phyloP scores from a whole-genome alignment of 371 early-diverging fungal genomes.

The Fennellomyces sp. region DNA sequence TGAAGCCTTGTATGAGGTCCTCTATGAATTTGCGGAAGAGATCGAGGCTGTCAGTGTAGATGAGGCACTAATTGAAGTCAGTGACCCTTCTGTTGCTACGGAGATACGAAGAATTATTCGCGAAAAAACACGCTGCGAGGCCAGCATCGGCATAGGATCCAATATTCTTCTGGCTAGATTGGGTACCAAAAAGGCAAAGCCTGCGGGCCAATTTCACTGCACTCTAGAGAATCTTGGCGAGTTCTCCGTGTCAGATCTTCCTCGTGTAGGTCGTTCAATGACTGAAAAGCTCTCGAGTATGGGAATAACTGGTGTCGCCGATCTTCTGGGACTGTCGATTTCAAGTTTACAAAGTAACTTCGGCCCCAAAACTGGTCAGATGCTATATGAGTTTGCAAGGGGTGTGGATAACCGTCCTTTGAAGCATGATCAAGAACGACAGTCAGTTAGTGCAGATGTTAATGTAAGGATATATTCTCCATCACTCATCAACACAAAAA shows the following conservation, averaged over 20 bases:
- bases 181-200: slow-evolving; percentile 84
- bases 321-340: slow-evolving; percentile 48
- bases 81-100: slow-evolving; percentile 25
- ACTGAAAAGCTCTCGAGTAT: slow-evolving; percentile 39
- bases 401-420: slow-evolving; percentile 81
- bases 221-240: slow-evolving; percentile 29
- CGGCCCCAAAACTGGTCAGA: slow-evolving; percentile 74
- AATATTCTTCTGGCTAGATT: slow-evolving; percentile 79
- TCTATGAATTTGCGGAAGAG: slow-evolving; percentile 66
- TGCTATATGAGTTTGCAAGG: slow-evolving; percentile 63
- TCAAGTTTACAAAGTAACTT: slow-evolving; percentile 58
- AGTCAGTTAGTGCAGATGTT: slow-evolving; percentile 79
- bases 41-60: slow-evolving; percentile 84
- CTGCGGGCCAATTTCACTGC: slow-evolving; percentile 66
- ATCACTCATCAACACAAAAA: too few species aligned
- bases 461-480: slow-evolving; percentile 31
- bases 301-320: slow-evolving; percentile 52
- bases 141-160: slow-evolving; percentile 76
- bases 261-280: slow-evolving; percentile 52
- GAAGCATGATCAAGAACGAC: slow-evolving; percentile 63
- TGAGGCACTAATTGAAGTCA: slow-evolving; percentile 79
- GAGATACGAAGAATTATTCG: slow-evolving; percentile 43
- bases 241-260: slow-evolving; percentile 46
- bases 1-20: slow-evolving; percentile 68
- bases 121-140: slow-evolving; percentile 64